These are phyloP conservation scores for Candida tunisiensis DNA, from an alignment of 1,139 yeast genomes.

Conservation along the genomic window DNA sequence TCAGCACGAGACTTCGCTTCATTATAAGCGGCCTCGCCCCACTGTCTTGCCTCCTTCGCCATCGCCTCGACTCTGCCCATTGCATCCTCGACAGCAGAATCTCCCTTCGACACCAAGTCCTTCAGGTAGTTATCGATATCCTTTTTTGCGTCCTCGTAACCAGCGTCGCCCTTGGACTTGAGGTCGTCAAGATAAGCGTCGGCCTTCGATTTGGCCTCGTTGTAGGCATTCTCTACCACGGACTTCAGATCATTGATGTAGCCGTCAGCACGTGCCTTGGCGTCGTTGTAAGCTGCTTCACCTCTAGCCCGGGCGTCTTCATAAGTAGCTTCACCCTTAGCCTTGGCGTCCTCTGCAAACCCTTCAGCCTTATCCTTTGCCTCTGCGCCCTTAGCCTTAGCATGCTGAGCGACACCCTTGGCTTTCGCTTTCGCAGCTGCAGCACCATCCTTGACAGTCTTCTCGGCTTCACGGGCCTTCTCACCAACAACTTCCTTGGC, in stretches of 20 bases:
- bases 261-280: conserved; percentile 4
- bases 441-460: conserved; percentile 4
- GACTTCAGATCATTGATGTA: conserved; percentile 1
- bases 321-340: conserved; percentile 6
- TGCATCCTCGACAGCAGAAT: conserved; percentile 1
- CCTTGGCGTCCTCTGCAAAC: conserved; percentile 5
- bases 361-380: conserved; percentile 4
- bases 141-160: conserved; percentile 1
- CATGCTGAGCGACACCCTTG: neutral
- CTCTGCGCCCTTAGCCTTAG: conserved; percentile 2
- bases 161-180: neutral
- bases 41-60: neutral
- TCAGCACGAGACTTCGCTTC: no score
- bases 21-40: neutral
- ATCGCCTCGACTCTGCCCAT: neutral
- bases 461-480: conserved; percentile 9
- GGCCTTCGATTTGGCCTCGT: neutral
- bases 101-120: neutral
- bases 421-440: conserved; percentile 1
- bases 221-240: neutral
- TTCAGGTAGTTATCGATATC: neutral
- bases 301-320: conserved; percentile 6
- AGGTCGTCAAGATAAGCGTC: neutral
- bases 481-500: conserved; percentile 1
- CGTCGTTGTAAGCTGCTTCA: conserved; percentile 6